Conservation (phyloP, 1,284 basidiomycete species). For the Ceratobasidium sp. region DNA sequence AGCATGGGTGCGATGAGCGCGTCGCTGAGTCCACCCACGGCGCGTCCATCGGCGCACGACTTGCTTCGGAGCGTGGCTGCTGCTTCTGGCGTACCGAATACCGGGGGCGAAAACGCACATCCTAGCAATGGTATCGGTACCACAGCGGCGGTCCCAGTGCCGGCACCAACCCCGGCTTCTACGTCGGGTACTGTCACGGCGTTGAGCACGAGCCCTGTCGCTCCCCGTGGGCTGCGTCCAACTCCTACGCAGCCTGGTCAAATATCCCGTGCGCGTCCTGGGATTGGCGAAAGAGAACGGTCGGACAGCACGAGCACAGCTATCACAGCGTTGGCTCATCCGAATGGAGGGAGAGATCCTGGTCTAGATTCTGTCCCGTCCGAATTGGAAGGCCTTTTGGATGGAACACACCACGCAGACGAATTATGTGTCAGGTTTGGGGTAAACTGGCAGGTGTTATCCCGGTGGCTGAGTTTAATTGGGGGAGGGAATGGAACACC, state of each 20-base stretch:
- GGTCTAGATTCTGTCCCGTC: constrained; percentile 44
- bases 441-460: constrained; percentile 82
- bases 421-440: constrained; percentile 85
- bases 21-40: constrained; percentile 21
- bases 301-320: constrained; percentile 41
- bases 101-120: neutral
- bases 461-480: constrained; percentile 71
- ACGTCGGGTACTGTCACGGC: constrained; percentile 13
- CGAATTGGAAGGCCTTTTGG: constrained; percentile 69
- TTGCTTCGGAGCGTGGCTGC: constrained; percentile 16
- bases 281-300: constrained; percentile 32
- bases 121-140: neutral
- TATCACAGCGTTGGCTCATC: constrained; percentile 42
- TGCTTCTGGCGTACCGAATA: constrained; percentile 14
- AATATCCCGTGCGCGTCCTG: constrained; percentile 13
- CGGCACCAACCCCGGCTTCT: constrained; percentile 18
- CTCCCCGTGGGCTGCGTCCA: constrained; percentile 42
- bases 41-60: constrained; percentile 21
- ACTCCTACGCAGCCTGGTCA: constrained; percentile 13
- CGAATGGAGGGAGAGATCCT: constrained; percentile 41
- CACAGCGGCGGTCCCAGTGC: neutral
- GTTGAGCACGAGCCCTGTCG: constrained; percentile 37
- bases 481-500: constrained; percentile 57
- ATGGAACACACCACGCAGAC: constrained; percentile 91
- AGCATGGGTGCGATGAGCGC: constrained; percentile 26